Conservation (phyloP, 176 grass and related monocot species). For the Thalia dealbata region DNA sequence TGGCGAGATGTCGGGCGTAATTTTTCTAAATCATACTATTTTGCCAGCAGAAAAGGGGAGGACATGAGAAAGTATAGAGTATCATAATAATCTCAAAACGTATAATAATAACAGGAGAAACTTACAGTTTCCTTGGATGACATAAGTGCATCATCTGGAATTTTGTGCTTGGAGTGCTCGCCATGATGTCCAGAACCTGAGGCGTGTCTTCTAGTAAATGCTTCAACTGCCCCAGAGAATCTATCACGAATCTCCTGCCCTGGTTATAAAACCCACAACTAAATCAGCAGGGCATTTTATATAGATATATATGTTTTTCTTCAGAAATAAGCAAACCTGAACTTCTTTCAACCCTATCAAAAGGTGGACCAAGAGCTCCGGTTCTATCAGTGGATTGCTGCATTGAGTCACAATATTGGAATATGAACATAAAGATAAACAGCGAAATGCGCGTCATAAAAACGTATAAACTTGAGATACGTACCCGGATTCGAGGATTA, state of each 20-base stretch:
- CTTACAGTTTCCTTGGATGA: constrained; percentile 58
- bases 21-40: constrained; percentile 25
- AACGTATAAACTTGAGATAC: neutral
- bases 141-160: constrained; percentile 32
- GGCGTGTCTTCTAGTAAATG: constrained; percentile 38
- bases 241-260: constrained; percentile 12
- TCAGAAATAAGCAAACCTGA: constrained; percentile 33
- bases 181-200: constrained; percentile 38
- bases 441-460: neutral
- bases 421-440: constrained; percentile 11
- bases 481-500: constrained; percentile 44
- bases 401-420: neutral
- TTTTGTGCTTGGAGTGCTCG: constrained; percentile 36
- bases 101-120: neutral
- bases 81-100: neutral
- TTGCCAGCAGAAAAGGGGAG: neutral
- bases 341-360: constrained; percentile 42
- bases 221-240: constrained; percentile 32
- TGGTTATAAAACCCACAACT: neutral
- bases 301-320: neutral
- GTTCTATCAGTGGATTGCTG: constrained; percentile 40
- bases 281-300: constrained; percentile 10
- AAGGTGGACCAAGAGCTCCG: constrained; percentile 38
- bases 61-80: neutral
- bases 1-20: constrained; percentile 39